phyloP scores from a whole-genome alignment of 2,329 filamentous ascomycete genomes.

The Colletotrichum melonis region DNA sequence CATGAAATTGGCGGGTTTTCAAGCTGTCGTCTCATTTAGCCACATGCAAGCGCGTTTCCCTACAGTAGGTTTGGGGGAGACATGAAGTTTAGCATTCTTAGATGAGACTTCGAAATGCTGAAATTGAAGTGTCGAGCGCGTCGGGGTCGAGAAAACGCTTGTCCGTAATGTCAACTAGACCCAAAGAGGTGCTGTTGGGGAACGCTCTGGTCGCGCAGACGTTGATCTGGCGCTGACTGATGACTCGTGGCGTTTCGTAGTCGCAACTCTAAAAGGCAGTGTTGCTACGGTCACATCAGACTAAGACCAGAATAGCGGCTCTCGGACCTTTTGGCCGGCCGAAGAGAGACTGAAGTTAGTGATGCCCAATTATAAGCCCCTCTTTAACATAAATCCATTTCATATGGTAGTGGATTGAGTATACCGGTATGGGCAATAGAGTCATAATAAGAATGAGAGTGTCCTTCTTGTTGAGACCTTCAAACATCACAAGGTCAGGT shows the following conservation, averaged over 20 bases:
- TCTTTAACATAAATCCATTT: neutral
- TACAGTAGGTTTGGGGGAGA: neutral
- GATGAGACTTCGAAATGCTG: neutral
- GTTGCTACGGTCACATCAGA: neutral
- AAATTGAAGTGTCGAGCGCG: neutral
- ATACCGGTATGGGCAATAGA: too few relatives aligned
- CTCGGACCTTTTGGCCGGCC: neutral
- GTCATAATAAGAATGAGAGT: too few relatives aligned
- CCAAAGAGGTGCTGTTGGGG: neutral
- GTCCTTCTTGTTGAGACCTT: neutral
- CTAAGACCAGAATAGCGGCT: neutral
- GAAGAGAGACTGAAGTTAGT: neutral
- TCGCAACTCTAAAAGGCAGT: slow-evolving; percentile 2
- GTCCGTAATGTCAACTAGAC: neutral
- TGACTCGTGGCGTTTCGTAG: slow-evolving; percentile 18
- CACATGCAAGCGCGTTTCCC: neutral
- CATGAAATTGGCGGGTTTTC: neutral
- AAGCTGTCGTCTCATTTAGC: neutral
- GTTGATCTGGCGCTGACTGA: neutral
- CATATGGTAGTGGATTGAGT: too few relatives aligned
- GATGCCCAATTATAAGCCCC: neutral
- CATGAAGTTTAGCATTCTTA: neutral
- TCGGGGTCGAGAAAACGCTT: neutral
- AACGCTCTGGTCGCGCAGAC: neutral
- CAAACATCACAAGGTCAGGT: neutral